phyloP scores from a whole-genome alignment of 257 asterid species.

The Solanum lycopersicoides region DNA sequence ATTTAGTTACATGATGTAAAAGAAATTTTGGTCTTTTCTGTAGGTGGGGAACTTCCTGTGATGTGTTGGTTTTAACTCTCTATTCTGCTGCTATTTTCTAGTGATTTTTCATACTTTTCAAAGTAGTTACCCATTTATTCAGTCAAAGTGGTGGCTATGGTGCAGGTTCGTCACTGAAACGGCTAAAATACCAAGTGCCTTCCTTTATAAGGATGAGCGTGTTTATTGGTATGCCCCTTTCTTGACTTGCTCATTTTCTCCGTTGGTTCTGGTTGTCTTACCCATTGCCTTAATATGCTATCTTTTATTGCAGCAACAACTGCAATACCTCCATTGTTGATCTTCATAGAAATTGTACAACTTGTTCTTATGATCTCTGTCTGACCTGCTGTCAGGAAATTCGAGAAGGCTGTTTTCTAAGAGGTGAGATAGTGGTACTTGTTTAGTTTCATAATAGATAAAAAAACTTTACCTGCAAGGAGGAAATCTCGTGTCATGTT shows the following conservation, averaged over 20 bases:
- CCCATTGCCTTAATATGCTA: neutral
- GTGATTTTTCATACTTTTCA: neutral
- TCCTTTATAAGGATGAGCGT: conserved; percentile 27
- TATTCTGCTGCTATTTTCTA: neutral
- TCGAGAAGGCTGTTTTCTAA: conserved; percentile 36
- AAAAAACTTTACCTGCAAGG: conserved; percentile 20
- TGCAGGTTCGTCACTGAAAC: conserved; percentile 29
- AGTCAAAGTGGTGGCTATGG: neutral
- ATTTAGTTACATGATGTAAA: neutral
- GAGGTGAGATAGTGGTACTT: conserved; percentile 10
- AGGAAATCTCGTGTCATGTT: neutral
- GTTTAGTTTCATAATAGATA: conserved; percentile 8
- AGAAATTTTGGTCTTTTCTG: no score
- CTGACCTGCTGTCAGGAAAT: conserved; percentile 50
- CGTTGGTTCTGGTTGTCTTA: neutral
- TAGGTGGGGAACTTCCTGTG: neutral
- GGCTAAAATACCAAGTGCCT: conserved; percentile 19
- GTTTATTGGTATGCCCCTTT: conserved; percentile 33
- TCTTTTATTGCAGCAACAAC: conserved; percentile 32
- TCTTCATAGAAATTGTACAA: conserved; percentile 51
- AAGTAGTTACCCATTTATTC: neutral
- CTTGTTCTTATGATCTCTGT: conserved; percentile 58
- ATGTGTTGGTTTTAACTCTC: neutral
- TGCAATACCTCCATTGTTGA: conserved; percentile 58
- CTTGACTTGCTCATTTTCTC: neutral